Conservation (phyloP, 192 early-diverging fungal species). For the Rhizoclosmatium globosum region DNA sequence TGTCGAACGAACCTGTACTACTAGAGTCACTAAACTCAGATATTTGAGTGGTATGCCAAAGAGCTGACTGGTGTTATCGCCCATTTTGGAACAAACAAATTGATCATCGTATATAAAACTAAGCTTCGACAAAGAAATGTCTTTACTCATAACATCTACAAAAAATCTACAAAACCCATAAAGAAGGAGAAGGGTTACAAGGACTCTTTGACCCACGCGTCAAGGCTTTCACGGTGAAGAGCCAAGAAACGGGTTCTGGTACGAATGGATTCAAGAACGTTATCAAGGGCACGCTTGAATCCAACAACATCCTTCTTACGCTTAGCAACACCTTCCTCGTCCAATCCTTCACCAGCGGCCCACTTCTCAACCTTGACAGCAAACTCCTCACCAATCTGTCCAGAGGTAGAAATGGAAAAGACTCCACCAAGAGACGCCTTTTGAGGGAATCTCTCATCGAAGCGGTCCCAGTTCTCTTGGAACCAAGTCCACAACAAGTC, state of each 20-base stretch:
- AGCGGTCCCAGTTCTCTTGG: constrained; percentile 20
- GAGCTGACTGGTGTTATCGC: constrained; percentile 6
- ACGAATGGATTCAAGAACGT: constrained; percentile 3
- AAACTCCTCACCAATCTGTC: constrained; percentile 10
- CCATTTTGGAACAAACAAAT: neutral
- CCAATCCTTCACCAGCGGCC: constrained; percentile 32
- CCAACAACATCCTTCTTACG: constrained; percentile 37
- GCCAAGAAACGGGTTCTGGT: constrained; percentile 10
- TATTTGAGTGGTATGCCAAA: constrained; percentile 83
- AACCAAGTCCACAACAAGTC: constrained; percentile 36
- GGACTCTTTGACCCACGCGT: constrained; percentile 6
- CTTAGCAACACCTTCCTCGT: constrained; percentile 23
- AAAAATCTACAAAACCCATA: too few relatives aligned
- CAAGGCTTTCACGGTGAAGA: constrained; percentile 8
- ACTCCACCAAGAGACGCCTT: neutral
- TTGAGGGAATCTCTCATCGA: neutral
- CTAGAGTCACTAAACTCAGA: constrained; percentile 82
- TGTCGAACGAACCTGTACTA: constrained; percentile 89
- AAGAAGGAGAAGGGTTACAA: too few relatives aligned
- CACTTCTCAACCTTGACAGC: constrained; percentile 25
- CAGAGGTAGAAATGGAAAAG: neutral
- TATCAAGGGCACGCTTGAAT: neutral
- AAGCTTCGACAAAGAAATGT: neutral
- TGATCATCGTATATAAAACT: neutral
- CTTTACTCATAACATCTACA: neutral